A percentile compares a stretch with the other conserved stretches of the same genome.
Evolutionary conservation across 768 basidiomycete species (phyloP).

Genomic region (Dioszegia aurantiaca): DNA sequence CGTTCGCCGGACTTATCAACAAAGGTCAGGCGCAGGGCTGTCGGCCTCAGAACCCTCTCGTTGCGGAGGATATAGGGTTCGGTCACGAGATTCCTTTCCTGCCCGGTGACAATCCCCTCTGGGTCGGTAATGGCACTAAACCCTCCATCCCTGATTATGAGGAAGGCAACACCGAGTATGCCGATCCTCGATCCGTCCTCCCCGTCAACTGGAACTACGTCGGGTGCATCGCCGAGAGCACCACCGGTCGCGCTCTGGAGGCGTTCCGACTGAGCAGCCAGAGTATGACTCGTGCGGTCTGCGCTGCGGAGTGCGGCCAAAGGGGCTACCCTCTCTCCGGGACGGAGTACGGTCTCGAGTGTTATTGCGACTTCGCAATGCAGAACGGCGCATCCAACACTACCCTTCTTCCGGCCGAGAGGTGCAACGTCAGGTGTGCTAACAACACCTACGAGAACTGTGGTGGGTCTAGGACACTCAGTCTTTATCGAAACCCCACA

Average conservation of each 20-base stretch:
- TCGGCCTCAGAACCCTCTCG: conserved; percentile 42
- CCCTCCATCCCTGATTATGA: conserved; percentile 35
- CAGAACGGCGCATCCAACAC: conserved; percentile 49
- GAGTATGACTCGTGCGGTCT: conserved; percentile 46
- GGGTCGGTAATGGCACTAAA: conserved; percentile 42
- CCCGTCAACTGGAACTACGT: conserved; percentile 41
- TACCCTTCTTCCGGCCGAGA: conserved; percentile 29
- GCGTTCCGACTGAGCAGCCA: conserved; percentile 24
- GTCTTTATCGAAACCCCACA: conserved; percentile 38
- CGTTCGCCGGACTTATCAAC: conserved; percentile 50
- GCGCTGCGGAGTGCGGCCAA: conserved; percentile 25
- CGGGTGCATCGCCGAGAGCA: conserved; percentile 50
- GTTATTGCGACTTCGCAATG: conserved; percentile 48
- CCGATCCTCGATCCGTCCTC: conserved; percentile 33
- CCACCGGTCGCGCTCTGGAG: conserved; percentile 43
- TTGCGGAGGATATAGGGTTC: conserved; percentile 49
- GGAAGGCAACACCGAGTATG: conserved; percentile 21
- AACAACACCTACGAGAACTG: conserved; percentile 48
- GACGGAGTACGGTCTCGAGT: conserved; percentile 43
- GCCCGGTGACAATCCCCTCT: conserved; percentile 51
- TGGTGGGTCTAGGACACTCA: conserved; percentile 41
- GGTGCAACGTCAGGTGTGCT: conserved; percentile 41
- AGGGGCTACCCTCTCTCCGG: conserved; percentile 44
- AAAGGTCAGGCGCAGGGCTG: conserved; percentile 32
- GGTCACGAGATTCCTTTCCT: conserved; percentile 32